phyloP scores from a whole-genome alignment of 257 asterid species.

The Verbena officinalis region DNA sequence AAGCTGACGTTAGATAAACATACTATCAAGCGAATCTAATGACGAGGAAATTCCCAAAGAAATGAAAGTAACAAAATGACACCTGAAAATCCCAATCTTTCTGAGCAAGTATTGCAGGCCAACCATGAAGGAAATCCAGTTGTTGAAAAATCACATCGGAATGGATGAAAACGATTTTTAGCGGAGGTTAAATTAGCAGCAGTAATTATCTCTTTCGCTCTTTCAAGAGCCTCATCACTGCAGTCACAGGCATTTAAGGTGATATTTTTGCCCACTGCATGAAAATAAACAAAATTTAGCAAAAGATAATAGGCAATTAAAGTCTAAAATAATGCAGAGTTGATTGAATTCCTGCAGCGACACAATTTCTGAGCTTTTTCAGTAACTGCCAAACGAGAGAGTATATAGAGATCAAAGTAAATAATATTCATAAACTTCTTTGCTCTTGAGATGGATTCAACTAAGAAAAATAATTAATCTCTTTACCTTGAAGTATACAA shows the following conservation, averaged over 20 bases:
- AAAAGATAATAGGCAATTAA: slow-evolving; percentile 5
- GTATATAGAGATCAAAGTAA: not conserved
- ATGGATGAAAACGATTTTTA: slow-evolving; percentile 52
- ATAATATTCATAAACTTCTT: not conserved
- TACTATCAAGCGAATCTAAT: not conserved
- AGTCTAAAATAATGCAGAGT: slow-evolving; percentile 6
- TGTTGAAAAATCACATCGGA: slow-evolving; percentile 76
- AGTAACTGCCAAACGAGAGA: not conserved
- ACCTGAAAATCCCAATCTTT: slow-evolving; percentile 45
- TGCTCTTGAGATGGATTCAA: not conserved
- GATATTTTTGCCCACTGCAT: slow-evolving; percentile 60
- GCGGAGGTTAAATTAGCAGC: slow-evolving; percentile 50
- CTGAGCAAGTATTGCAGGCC: slow-evolving; percentile 57
- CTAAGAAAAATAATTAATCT: not conserved
- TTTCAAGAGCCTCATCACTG: slow-evolving; percentile 82
- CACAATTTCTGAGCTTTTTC: not conserved
- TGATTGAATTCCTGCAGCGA: not conserved
- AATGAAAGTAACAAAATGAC: slow-evolving; percentile 17
- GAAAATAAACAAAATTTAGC: slow-evolving; percentile 26
- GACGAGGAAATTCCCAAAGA: slow-evolving; percentile 6
- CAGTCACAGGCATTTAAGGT: slow-evolving; percentile 82
- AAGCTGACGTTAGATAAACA: not conserved
- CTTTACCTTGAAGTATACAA: too few relatives aligned
- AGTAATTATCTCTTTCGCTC: slow-evolving; percentile 65
- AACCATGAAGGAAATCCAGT: slow-evolving; percentile 73